These are phyloP conservation scores for Pezicula radicicola DNA, from an alignment of 2,329 filamentous ascomycete genomes.

Conservation along the genomic window DNA sequence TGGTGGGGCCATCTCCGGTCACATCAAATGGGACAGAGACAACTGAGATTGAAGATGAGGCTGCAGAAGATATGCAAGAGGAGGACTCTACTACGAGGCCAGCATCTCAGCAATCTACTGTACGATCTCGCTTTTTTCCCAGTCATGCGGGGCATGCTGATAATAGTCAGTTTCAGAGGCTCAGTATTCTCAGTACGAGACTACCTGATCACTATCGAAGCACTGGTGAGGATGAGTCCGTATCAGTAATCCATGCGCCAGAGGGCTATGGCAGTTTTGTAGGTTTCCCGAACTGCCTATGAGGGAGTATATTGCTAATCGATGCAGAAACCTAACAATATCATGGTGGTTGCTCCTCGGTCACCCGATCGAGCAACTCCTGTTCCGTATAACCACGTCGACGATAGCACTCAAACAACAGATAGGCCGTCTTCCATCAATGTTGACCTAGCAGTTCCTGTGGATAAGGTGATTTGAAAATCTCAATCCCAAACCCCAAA, in stretches of 20 bases:
- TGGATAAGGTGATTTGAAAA: conserved; percentile 23
- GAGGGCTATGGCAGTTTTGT: conserved; percentile 82
- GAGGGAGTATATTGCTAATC: conserved; percentile 9
- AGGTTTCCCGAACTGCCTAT: conserved; percentile 26
- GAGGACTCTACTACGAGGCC: conserved; percentile 35
- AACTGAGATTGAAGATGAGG: conserved; percentile 82
- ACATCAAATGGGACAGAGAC: conserved; percentile 81
- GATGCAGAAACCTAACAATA: conserved; percentile 8
- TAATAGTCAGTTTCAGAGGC: conserved; percentile 23
- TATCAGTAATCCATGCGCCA: conserved; percentile 90
- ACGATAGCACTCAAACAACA: not conserved
- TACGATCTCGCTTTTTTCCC: conserved; percentile 5
- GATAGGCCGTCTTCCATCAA: conserved; percentile 7
- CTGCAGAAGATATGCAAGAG: conserved; percentile 52
- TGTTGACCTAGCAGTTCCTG: conserved; percentile 17
- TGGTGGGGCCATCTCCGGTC: conserved; percentile 78
- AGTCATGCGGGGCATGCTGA: conserved; percentile 12
- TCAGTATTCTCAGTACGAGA: conserved; percentile 42
- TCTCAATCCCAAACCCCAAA: not conserved
- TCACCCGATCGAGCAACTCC: conserved; percentile 25
- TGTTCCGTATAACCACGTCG: conserved; percentile 24
- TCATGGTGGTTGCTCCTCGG: conserved; percentile 5
- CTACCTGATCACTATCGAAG: conserved; percentile 55
- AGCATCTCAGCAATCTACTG: conserved; percentile 18
- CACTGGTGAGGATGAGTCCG: conserved; percentile 69